These are phyloP conservation scores for Kluyveromyces sp. DNA, from an alignment of 1,139 yeast species.

Conservation along the genomic window DNA sequence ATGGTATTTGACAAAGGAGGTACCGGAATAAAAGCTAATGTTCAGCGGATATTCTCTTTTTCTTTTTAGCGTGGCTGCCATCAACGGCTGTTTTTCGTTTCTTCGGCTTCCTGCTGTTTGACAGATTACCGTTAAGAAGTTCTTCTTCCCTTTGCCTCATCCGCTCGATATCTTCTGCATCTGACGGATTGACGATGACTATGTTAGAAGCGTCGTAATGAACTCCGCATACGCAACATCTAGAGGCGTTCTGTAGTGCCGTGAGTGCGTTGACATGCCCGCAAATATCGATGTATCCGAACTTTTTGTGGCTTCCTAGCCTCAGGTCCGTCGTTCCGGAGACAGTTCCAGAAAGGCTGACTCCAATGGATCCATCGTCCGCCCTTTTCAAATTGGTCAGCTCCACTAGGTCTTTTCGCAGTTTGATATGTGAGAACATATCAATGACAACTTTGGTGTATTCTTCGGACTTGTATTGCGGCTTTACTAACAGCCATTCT, in stretches of 20 bases:
- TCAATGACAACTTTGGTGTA: slow-evolving; percentile 28
- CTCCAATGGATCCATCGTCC: slow-evolving; percentile 1
- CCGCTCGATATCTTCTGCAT: slow-evolving; percentile 22
- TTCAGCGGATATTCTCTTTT: background rate
- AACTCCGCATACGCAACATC: slow-evolving; percentile 40
- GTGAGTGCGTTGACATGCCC: slow-evolving; percentile 46
- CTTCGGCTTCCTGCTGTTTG: slow-evolving; percentile 45
- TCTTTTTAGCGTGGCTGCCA: background rate
- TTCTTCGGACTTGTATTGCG: slow-evolving; percentile 19
- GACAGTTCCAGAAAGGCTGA: slow-evolving; percentile 3
- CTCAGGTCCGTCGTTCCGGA: slow-evolving; percentile 13
- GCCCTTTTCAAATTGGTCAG: slow-evolving; percentile 27
- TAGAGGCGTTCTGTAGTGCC: slow-evolving; percentile 32
- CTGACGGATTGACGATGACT: slow-evolving; percentile 36
- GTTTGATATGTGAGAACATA: slow-evolving; percentile 39
- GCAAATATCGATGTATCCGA: slow-evolving; percentile 45
- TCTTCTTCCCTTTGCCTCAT: slow-evolving; percentile 34
- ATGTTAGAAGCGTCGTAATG: slow-evolving; percentile 32
- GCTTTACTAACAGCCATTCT: slow-evolving; percentile 43
- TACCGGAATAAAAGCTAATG: background rate
- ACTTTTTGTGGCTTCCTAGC: slow-evolving; percentile 23
- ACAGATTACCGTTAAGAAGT: slow-evolving; percentile 34
- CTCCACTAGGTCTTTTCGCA: slow-evolving; percentile 46
- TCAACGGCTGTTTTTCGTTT: slow-evolving; percentile 21
- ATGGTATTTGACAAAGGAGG: background rate